Evolutionary conservation across 2,329 filamentous ascomycete species (phyloP), one percentile per base, ranked within the genome.

Genomic region (Colletotrichum truncatum): DNA sequence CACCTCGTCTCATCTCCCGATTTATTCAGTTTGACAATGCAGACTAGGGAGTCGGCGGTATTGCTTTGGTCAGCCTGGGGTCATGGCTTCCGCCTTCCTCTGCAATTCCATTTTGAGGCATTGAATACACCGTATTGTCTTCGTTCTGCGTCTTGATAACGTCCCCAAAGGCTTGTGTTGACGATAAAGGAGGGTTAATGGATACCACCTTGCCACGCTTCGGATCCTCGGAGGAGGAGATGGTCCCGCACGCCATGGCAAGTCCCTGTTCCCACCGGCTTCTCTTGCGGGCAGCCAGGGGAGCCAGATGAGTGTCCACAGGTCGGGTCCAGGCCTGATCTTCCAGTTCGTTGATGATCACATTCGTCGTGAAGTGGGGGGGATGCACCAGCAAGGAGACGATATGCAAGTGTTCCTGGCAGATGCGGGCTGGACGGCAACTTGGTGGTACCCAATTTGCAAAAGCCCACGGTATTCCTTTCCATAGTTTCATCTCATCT

Each of bases 191-290:
- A 65, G 38, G 48, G 36, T 34, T 46, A 43, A 65, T 46, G 56
- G 62, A 65, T 65, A 32, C 56, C 32, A 64, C 60, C 36, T 28
- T 64, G 38, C 54, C 60, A 64, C 54, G 60, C 60, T 46, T 64
- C 45, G 54, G 60, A 52, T 53, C 45, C 54, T 38, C 36, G 38
- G 60, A 52, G 45, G n/a, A 43, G 36, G 60, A 38, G 38, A 52
- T 64, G 45, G 38, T 59, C 60, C 60, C 54, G 60, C 54, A 43
- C 45, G 30, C 39, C 48, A 61, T 38, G 38, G 38, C 36, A 28
- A 51, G 30, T 49, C 55, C 32, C 55, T 39, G 45, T 41, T 51
- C 16, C 34, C 18, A 36, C 39, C 28, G 38, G 41, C 21, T n/a
- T 49, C 28, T 23, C 46, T 49, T 16, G 28, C 28, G 46, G 28